Conservation (phyloP, 2,329 filamentous ascomycete genomes). For the Rachicladosporium sp. region DNA sequence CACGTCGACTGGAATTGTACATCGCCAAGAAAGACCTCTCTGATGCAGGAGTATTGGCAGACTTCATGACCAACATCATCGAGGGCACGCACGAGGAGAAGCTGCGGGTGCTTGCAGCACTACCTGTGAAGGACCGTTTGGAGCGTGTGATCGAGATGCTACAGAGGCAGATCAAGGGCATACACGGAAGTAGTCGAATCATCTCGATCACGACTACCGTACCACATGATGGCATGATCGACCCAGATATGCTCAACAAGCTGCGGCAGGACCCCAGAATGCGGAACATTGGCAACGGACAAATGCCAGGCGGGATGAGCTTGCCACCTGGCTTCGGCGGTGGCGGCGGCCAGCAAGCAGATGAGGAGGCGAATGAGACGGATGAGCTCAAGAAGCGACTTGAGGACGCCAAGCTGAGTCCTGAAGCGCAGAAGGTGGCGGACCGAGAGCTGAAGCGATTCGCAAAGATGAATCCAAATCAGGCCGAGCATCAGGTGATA, state of each 20-base stretch:
- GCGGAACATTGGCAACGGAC: conserved; percentile 21
- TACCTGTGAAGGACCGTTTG: conserved; percentile 66
- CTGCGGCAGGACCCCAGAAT: conserved; percentile 31
- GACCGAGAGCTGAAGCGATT: conserved; percentile 78
- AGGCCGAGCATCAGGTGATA: conserved; percentile 90
- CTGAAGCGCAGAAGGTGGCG: conserved; percentile 81
- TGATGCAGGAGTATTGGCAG: conserved; percentile 76
- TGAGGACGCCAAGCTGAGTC: conserved; percentile 64
- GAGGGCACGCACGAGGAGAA: conserved; percentile 86
- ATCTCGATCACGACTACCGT: conserved; percentile 56
- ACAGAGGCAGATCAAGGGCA: conserved; percentile 65
- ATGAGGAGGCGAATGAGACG: conserved; percentile 77
- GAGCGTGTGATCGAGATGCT: conserved; percentile 74
- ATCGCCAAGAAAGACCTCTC: conserved; percentile 70
- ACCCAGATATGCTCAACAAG: conserved; percentile 32
- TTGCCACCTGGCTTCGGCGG: conserved; percentile 22
- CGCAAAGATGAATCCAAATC: conserved; percentile 89
- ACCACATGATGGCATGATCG: conserved; percentile 24
- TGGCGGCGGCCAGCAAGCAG: conserved; percentile 44
- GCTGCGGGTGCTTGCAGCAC: conserved; percentile 67
- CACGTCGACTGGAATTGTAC: conserved; percentile 73
- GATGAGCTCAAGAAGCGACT: conserved; percentile 85
- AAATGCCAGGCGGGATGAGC: conserved; percentile 11
- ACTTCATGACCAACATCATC: conserved; percentile 92
- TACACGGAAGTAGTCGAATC: conserved; percentile 81